Evolutionary conservation across 371 early-diverging fungal genomes (phyloP).

Genomic region (Actinomucor elegans): DNA sequence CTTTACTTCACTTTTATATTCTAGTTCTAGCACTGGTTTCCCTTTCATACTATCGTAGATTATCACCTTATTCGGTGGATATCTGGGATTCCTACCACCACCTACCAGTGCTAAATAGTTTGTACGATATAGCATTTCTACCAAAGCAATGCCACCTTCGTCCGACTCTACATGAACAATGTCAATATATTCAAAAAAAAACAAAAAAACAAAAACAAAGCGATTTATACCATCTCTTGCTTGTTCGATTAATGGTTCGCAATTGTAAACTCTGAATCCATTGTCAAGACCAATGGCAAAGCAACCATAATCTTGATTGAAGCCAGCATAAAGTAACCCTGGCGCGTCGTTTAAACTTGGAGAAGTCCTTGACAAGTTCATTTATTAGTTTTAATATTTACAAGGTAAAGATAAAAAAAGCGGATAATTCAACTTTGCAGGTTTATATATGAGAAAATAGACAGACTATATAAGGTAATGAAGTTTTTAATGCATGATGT

Average conservation of each 20-base stretch:
- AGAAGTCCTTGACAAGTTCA: slow-evolving; percentile 61
- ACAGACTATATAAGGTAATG: too few species aligned
- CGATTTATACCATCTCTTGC: slow-evolving; percentile 69
- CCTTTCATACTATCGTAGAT: slow-evolving; percentile 83
- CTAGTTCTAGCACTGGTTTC: slow-evolving; percentile 74
- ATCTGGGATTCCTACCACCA: slow-evolving; percentile 87
- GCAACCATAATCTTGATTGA: slow-evolving; percentile 89
- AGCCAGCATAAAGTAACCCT: slow-evolving; percentile 64
- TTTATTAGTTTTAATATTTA: too few species aligned
- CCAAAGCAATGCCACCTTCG: slow-evolving; percentile 87
- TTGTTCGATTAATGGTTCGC: slow-evolving; percentile 87
- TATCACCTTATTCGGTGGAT: slow-evolving; percentile 90
- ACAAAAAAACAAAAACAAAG: background rate
- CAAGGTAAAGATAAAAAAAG: too few species aligned
- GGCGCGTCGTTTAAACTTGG: slow-evolving; percentile 54
- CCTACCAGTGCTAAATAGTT: slow-evolving; percentile 94
- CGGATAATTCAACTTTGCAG: too few species aligned
- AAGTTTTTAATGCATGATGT: too few species aligned
- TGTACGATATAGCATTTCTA: slow-evolving; percentile 95
- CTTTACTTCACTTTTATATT: slow-evolving; percentile 81
- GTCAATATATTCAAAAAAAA: background rate
- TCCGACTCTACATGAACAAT: slow-evolving; percentile 60
- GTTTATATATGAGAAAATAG: too few species aligned
- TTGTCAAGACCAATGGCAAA: slow-evolving; percentile 89
- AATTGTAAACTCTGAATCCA: slow-evolving; percentile 93